Percentiles rank a stretch among this genome's conserved stretches.
Evolutionary conservation across 495 filamentous ascomycete genomes (phyloP).

Genomic region (Neurospora sp.): DNA sequence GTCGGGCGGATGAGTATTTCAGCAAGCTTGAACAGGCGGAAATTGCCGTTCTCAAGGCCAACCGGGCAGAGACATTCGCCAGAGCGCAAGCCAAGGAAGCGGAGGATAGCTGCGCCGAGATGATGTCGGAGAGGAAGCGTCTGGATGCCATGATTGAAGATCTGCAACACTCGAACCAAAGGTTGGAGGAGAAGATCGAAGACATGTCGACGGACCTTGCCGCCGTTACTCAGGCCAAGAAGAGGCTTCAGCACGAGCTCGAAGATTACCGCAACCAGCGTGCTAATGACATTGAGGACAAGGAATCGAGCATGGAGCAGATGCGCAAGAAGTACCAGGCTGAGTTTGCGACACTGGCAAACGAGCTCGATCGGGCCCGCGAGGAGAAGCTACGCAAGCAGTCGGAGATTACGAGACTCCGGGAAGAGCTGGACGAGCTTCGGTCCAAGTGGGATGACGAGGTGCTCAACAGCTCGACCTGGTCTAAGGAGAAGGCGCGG

Average conservation of each 20-base stretch:
- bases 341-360: conserved; percentile 79
- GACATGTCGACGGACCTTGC: conserved; percentile 86
- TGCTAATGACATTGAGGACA: conserved; percentile 94
- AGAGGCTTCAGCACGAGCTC: conserved; percentile 91
- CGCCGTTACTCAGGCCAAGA: conserved; percentile 79
- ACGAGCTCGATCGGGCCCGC: conserved; percentile 86
- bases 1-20: conserved; percentile 92
- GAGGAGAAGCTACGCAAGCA: conserved; percentile 64
- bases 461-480: conserved; percentile 92
- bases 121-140: conserved; percentile 86
- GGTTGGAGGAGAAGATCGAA: conserved; percentile 82
- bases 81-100: conserved; percentile 80
- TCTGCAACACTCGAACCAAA: conserved; percentile 78
- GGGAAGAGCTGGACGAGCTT: conserved; percentile 91
- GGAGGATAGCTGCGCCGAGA: conserved; percentile 79
- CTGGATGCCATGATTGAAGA: conserved; percentile 87
- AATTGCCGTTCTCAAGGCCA: conserved; percentile 87
- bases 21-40: conserved; percentile 96
- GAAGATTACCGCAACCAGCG: conserved; percentile 94
- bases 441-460: conserved; percentile 98
- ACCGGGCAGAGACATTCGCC: conserved; percentile 85
- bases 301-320: conserved; percentile 92
- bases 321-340: conserved; percentile 94
- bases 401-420: conserved; percentile 59
- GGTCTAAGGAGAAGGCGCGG: conserved; percentile 95